Percentiles rank a stretch among this genome's conserved stretches.
These are phyloP conservation scores for Cryptosporidium parvum DNA, from an alignment of 169 alveolate genomes.

Conservation along the genomic window DNA sequence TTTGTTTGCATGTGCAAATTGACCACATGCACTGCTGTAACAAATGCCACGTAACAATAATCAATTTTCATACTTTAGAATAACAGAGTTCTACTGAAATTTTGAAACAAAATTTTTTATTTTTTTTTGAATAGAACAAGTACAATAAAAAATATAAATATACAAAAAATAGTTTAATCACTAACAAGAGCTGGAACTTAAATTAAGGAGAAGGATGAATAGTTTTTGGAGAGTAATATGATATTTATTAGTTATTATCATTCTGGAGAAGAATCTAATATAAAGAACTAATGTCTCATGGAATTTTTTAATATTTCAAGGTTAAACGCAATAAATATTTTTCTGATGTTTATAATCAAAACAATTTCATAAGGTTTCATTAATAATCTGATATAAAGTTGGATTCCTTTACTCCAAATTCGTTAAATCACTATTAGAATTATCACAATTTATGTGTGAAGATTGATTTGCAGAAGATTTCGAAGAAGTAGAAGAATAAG, in stretches of 20 bases:
- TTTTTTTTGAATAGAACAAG: not conserved
- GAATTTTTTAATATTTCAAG: not conserved
- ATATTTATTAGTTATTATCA: too few relatives aligned
- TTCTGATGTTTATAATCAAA: not conserved
- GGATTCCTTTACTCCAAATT: not conserved
- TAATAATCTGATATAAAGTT: too few relatives aligned
- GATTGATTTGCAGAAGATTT: not conserved
- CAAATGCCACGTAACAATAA: conserved; percentile 1
- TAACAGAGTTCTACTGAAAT: not conserved
- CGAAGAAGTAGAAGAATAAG: not conserved
- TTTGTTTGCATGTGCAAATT: not conserved
- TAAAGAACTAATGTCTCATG: not conserved
- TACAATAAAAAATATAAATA: too few relatives aligned
- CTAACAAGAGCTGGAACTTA: too few relatives aligned
- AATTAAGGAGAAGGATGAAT: not conserved
- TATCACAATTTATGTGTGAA: not conserved
- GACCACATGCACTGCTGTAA: not conserved
- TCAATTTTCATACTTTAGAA: not conserved
- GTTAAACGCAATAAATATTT: too few relatives aligned
- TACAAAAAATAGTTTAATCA: too few relatives aligned
- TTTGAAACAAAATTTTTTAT: too few relatives aligned
- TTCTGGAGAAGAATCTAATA: too few relatives aligned
- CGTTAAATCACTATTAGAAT: not conserved
- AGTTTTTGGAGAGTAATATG: not conserved
- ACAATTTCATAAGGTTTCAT: too few relatives aligned